phyloP scores from a whole-genome alignment of 352 stramenopile species.

The Globisporangium abappressorium region DNA sequence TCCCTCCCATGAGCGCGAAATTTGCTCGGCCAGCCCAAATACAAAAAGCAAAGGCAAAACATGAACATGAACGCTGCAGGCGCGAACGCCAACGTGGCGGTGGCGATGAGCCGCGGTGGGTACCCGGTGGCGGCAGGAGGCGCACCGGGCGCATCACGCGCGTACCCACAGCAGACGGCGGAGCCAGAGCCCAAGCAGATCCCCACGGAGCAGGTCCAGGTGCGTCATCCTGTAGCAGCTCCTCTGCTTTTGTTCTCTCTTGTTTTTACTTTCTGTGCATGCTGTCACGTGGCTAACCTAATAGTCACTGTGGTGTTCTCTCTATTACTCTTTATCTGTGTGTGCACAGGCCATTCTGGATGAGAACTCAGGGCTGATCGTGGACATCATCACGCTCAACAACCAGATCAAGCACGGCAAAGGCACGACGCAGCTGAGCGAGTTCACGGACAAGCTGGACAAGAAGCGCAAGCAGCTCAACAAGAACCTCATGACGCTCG shows the following conservation, averaged over 20 bases:
- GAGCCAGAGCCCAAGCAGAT: conserved; percentile 66
- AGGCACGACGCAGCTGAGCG: conserved; percentile 63
- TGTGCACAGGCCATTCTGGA: conserved; percentile 75
- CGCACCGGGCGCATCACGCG: conserved; percentile 9
- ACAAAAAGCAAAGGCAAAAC: neutral
- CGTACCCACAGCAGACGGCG: conserved; percentile 24
- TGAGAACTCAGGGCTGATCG: conserved; percentile 83
- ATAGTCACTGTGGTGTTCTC: neutral
- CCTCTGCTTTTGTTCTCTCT: neutral
- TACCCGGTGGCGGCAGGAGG: conserved; percentile 5
- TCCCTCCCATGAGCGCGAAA: neutral
- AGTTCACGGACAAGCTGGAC: conserved; percentile 84
- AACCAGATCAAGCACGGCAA: conserved; percentile 87
- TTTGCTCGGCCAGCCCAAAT: neutral
- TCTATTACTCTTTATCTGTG: neutral
- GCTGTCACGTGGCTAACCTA: neutral
- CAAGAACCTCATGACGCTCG: conserved; percentile 88
- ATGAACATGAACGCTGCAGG: conserved; percentile 10
- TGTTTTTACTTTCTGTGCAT: neutral
- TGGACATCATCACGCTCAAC: conserved; percentile 88
- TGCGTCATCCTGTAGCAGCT: conserved; percentile 15
- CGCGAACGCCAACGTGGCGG: conserved; percentile 23
- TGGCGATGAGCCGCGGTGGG: conserved; percentile 23
- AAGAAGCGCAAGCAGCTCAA: conserved; percentile 90
- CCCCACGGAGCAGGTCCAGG: conserved; percentile 81